phyloP scores from a whole-genome alignment of 345 rosid genomes.

The Limnanthes douglasii region DNA sequence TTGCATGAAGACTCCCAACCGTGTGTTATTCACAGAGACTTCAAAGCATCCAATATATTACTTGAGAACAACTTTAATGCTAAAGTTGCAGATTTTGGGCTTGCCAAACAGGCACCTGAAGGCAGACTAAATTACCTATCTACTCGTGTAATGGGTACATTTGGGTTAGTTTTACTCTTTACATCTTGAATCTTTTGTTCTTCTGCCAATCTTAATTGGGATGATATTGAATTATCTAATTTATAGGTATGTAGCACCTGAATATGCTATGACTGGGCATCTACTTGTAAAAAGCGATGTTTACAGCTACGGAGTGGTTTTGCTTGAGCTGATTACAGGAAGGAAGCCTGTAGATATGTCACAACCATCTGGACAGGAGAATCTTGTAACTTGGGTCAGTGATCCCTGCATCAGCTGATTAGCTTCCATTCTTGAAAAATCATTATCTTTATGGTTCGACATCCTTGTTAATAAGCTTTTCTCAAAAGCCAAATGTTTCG shows the following conservation, averaged over 20 bases:
- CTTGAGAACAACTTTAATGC: conserved; percentile 91
- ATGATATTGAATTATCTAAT: conserved; percentile 7
- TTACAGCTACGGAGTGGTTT: conserved; percentile 97
- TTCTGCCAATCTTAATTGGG: not conserved
- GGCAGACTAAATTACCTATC: conserved; percentile 90
- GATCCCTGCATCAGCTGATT: not conserved
- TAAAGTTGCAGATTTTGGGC: conserved; percentile 97
- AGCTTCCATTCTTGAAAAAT: conserved; percentile 1
- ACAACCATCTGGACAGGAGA: conserved; percentile 96
- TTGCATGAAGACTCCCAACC: conserved; percentile 98
- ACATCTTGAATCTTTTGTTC: not conserved
- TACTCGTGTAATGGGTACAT: conserved; percentile 99
- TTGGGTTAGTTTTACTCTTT: conserved; percentile 51
- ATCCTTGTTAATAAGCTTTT: not conserved
- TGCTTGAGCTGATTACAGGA: conserved; percentile 89
- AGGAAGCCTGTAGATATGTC: conserved; percentile 97
- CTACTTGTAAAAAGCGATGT: conserved; percentile 94
- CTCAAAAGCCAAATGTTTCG: not conserved
- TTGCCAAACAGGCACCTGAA: conserved; percentile 99
- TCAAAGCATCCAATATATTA: conserved; percentile 94
- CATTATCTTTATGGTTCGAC: not conserved
- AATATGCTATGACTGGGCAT: conserved; percentile 99
- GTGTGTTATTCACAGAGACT: conserved; percentile 94
- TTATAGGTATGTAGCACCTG: conserved; percentile 93
- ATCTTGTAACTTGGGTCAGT: conserved; percentile 96